Conservation (phyloP, 257 asterid species). For the Petunia secreta region DNA sequence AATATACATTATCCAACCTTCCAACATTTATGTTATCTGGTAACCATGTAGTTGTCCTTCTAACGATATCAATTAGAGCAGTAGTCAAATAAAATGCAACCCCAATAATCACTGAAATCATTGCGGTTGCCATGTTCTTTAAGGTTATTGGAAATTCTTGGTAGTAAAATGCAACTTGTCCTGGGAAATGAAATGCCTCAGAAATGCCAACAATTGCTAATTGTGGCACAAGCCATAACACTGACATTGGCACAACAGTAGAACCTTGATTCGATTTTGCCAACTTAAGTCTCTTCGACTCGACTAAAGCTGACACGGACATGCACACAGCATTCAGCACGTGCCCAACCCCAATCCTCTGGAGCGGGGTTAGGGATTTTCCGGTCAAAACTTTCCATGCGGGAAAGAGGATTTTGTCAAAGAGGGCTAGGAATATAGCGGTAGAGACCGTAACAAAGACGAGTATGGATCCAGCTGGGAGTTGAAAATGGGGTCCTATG, state of each 20-base stretch:
- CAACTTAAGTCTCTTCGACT: neutral
- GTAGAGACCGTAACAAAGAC: slow-evolving; percentile 42
- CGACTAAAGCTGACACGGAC: neutral
- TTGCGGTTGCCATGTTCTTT: slow-evolving; percentile 77
- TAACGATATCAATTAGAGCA: slow-evolving; percentile 61
- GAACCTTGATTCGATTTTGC: neutral
- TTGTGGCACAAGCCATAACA: slow-evolving; percentile 16
- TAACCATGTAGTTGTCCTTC: slow-evolving; percentile 69
- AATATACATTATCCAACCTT: slow-evolving; percentile 62
- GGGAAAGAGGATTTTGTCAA: slow-evolving; percentile 33
- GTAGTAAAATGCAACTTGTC: slow-evolving; percentile 78
- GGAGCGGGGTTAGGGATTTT: neutral
- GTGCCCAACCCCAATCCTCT: neutral
- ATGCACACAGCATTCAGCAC: neutral
- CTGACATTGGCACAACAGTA: neutral
- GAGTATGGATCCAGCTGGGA: slow-evolving; percentile 43
- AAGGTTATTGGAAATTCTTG: slow-evolving; percentile 80
- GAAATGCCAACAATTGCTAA: neutral
- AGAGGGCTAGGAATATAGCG: slow-evolving; percentile 27
- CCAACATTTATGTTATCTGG: slow-evolving; percentile 69
- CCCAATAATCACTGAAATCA: slow-evolving; percentile 60
- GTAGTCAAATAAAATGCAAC: slow-evolving; percentile 72
- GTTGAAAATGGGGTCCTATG: slow-evolving; percentile 31
- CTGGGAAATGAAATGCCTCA: neutral
- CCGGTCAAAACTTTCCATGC: neutral